These are phyloP conservation scores for Vaccinium macrocarpon DNA, from an alignment of 148 eudicot genomes.

Conservation along the genomic window DNA sequence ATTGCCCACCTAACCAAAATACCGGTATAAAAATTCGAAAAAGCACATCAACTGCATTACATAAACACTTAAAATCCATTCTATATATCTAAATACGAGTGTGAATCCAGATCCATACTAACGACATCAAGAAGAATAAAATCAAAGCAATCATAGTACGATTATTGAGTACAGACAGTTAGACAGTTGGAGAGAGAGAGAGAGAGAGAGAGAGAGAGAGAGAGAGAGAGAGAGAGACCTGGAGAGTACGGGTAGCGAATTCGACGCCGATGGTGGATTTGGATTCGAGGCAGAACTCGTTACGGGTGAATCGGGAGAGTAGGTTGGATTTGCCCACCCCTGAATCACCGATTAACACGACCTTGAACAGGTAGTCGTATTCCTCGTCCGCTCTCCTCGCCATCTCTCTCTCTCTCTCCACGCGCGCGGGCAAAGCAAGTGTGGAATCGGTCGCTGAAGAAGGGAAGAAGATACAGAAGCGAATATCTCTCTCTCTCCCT, in stretches of 20 bases:
- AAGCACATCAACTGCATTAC: not conserved
- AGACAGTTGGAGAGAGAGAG: not conserved
- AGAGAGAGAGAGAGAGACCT: not conserved
- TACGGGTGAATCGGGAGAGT: slow-evolving; percentile 17
- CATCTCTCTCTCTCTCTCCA: not conserved
- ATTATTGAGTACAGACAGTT: too few species aligned
- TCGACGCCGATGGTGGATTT: slow-evolving; percentile 25
- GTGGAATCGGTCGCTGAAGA: slow-evolving; percentile 5
- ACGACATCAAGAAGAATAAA: not conserved
- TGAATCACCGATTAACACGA: slow-evolving; percentile 17
- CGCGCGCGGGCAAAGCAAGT: not conserved
- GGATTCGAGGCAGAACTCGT: slow-evolving; percentile 22
- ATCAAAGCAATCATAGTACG: not conserved
- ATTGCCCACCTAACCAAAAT: not conserved
- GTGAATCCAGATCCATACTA: slow-evolving; percentile 11
- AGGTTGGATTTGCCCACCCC: slow-evolving; percentile 17
- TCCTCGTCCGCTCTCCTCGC: slow-evolving; percentile 24
- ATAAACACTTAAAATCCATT: not conserved
- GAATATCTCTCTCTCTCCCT: not conserved
- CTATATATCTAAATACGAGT: not conserved
- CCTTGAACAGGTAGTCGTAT: slow-evolving; percentile 20
- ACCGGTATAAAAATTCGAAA: not conserved
- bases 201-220: not conserved
- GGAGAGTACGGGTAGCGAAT: slow-evolving; percentile 21
- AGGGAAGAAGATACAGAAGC: not conserved